Evolutionary conservation across 2,329 filamentous ascomycete species (phyloP).

Genomic region (Paecilomyces sp.): DNA sequence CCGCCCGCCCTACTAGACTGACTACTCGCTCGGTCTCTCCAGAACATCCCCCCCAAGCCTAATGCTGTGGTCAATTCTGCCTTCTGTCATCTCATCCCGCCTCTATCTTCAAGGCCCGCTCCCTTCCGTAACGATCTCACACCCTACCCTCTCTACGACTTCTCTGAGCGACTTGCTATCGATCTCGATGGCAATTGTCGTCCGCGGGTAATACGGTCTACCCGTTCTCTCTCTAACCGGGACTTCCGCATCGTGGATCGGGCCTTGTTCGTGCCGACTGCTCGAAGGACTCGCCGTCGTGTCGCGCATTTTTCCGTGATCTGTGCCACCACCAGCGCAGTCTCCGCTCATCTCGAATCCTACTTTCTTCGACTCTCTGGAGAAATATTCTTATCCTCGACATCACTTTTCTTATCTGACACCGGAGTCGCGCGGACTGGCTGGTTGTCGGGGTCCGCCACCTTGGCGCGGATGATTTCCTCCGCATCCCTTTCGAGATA

Average conservation of each 20-base stretch:
- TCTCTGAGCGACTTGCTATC: not conserved
- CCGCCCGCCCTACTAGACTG: not conserved
- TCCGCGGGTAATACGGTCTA: not conserved
- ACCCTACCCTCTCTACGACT: not conserved
- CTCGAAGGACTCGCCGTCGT: not conserved
- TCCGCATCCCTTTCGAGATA: conserved; percentile 5
- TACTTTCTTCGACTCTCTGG: not conserved
- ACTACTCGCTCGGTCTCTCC: not conserved
- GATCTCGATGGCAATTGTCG: not conserved
- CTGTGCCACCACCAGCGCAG: not conserved
- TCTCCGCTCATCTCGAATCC: not conserved
- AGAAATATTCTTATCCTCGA: not conserved
- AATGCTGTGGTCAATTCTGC: not conserved
- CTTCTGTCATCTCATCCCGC: not conserved
- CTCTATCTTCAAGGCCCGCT: not conserved
- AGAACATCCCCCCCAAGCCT: not conserved
- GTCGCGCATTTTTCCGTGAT: not conserved
- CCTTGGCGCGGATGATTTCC: conserved; percentile 21
- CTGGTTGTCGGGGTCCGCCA: conserved; percentile 16
- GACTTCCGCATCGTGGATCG: not conserved
- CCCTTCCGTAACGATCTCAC: not conserved
- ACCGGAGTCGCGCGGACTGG: conserved; percentile 10
- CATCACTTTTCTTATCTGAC: not conserved
- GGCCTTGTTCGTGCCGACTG: not conserved
- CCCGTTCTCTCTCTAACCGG: not conserved